phyloP scores from a whole-genome alignment of 2,329 filamentous ascomycete species.

The Coniochaeta sp. region DNA sequence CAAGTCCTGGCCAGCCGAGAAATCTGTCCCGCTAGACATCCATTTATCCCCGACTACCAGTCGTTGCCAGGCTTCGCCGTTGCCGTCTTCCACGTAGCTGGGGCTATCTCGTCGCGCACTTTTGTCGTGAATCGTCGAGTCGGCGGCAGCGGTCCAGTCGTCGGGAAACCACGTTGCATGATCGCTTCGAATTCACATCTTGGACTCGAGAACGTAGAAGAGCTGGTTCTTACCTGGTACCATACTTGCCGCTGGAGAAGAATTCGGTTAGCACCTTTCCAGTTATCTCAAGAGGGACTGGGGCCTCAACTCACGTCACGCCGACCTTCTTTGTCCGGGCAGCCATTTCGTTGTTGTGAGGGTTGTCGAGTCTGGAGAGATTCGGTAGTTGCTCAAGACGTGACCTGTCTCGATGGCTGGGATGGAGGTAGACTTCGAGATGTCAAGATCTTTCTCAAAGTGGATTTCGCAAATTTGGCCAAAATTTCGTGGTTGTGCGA shows the following conservation, averaged over 20 bases:
- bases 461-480: not conserved
- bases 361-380: not conserved
- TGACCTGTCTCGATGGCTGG: slow-evolving; percentile 1
- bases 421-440: not conserved
- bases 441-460: not conserved
- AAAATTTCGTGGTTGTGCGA: slow-evolving; percentile 1
- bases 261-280: not conserved
- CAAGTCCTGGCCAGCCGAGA: not conserved
- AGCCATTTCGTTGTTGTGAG: slow-evolving; percentile 1
- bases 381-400: slow-evolving; percentile 1
- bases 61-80: not conserved
- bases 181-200: not conserved
- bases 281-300: not conserved
- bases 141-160: not conserved
- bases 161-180: not conserved
- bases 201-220: not conserved
- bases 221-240: slow-evolving; percentile 16
- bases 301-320: slow-evolving; percentile 54
- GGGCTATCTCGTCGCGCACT: not conserved
- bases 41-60: not conserved
- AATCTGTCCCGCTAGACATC: not conserved
- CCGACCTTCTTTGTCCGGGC: slow-evolving; percentile 91
- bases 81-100: not conserved
- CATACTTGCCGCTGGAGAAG: slow-evolving; percentile 46
- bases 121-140: not conserved